phyloP scores from a whole-genome alignment of 225 moss, liverwort and hornwort species.

The Asterella californica region DNA sequence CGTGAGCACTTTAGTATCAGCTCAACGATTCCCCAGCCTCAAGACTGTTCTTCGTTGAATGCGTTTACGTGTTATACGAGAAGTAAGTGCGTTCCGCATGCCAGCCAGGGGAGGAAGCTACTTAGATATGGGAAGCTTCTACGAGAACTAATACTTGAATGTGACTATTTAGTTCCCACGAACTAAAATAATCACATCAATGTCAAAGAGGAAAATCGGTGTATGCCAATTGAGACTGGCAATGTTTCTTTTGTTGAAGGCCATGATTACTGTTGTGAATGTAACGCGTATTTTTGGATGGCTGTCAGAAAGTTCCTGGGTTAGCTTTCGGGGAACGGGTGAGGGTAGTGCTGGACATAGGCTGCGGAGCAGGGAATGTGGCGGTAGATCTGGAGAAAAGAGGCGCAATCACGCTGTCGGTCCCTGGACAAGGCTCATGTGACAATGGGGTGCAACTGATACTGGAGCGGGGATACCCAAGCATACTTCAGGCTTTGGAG shows the following conservation, averaged over 20 bases:
- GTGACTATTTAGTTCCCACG: background rate
- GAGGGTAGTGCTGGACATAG: slow-evolving; percentile 68
- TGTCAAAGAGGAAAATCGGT: background rate
- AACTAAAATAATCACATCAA: background rate
- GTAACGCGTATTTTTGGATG: background rate
- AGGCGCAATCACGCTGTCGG: slow-evolving; percentile 56
- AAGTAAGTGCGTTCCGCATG: too few species aligned
- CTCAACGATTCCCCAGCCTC: too few species aligned
- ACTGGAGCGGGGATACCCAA: slow-evolving; percentile 78
- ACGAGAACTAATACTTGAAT: too few species aligned
- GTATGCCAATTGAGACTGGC: background rate
- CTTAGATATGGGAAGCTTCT: too few species aligned
- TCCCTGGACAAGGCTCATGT: slow-evolving; percentile 47
- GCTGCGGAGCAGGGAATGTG: slow-evolving; percentile 66
- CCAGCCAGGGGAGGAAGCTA: too few species aligned
- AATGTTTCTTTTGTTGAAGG: background rate
- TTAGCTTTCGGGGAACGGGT: slow-evolving; percentile 50
- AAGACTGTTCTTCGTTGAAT: too few species aligned
- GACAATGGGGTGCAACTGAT: slow-evolving; percentile 78
- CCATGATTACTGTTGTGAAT: background rate
- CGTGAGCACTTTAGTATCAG: too few species aligned
- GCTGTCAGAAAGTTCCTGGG: slow-evolving; percentile 56
- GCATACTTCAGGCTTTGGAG: slow-evolving; percentile 40
- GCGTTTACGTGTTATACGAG: too few species aligned
- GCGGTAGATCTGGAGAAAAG: slow-evolving; percentile 49